Percentiles rank a stretch among this genome's conserved stretches.
These are phyloP conservation scores for Solanum etuberosum DNA, from an alignment of 257 asterid species.

Conservation along the genomic window DNA sequence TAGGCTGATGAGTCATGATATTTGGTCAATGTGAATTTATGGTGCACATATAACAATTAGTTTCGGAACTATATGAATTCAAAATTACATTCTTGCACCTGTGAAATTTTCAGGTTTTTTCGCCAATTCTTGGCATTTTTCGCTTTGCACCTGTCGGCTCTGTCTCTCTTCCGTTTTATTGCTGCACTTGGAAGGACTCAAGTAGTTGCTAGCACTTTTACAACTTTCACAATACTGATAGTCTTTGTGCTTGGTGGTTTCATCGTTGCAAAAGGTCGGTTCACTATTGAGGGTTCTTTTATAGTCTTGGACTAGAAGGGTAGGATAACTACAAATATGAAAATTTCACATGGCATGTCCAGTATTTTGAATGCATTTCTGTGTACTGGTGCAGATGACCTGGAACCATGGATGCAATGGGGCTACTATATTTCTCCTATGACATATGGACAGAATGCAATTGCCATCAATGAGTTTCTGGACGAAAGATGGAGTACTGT, in stretches of 20 bases:
- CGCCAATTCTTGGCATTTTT: slow-evolving; percentile 69
- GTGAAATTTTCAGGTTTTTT: slow-evolving; percentile 47
- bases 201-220: slow-evolving; percentile 68
- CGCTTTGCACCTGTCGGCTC: slow-evolving; percentile 84
- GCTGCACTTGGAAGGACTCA: slow-evolving; percentile 79
- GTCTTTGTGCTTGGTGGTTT: slow-evolving; percentile 92
- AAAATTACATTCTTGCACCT: neutral
- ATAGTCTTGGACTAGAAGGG: neutral
- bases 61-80: neutral
- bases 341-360: neutral
- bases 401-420: slow-evolving; percentile 25
- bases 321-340: neutral
- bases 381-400: slow-evolving; percentile 7
- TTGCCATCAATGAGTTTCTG: slow-evolving; percentile 23
- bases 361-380: neutral
- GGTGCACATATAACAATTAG: neutral
- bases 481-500: slow-evolving; percentile 25
- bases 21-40: neutral
- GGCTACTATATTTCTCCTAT: slow-evolving; percentile 23
- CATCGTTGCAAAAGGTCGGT: slow-evolving; percentile 72
- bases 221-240: slow-evolving; percentile 62
- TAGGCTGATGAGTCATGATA: neutral
- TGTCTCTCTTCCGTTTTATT: slow-evolving; percentile 70
- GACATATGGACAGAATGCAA: slow-evolving; percentile 27
- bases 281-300: neutral